Conservation (phyloP, 2,329 filamentous ascomycete genomes). For the Arthroderma sp. region DNA sequence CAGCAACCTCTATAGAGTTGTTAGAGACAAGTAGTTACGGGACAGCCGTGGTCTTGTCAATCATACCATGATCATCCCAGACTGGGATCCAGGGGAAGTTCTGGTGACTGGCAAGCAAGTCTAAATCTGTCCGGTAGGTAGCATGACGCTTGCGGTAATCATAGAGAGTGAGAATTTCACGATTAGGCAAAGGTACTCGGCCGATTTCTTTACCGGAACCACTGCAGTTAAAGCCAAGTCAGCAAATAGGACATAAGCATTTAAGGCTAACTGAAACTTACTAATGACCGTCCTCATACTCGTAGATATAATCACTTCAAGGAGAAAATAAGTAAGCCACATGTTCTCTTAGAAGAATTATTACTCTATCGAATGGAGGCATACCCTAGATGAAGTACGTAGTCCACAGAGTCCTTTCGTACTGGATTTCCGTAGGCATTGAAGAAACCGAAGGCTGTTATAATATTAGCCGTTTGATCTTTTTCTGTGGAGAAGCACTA, state of each 20-base stretch:
- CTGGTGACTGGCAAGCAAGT: conserved; percentile 46
- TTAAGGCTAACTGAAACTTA: conserved; percentile 24
- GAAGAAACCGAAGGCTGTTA: conserved; percentile 43
- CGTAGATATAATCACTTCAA: conserved; percentile 50
- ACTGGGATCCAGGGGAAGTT: conserved; percentile 51
- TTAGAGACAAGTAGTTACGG: not conserved
- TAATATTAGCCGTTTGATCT: not conserved
- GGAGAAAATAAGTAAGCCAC: conserved; percentile 24
- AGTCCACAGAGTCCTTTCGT: conserved; percentile 49
- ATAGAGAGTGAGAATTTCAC: conserved; percentile 31
- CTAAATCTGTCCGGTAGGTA: conserved; percentile 49
- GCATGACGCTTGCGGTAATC: conserved; percentile 50
- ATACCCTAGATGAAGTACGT: conserved; percentile 42
- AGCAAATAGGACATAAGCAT: not conserved
- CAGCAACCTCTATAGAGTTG: conserved; percentile 40
- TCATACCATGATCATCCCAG: conserved; percentile 48
- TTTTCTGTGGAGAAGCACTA: not conserved
- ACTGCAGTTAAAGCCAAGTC: not conserved
- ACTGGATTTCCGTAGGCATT: conserved; percentile 49
- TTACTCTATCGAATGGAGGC: not conserved
- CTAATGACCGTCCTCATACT: conserved; percentile 38
- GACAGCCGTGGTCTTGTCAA: no score
- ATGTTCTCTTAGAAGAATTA: not conserved
- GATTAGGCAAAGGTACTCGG: conserved; percentile 8
- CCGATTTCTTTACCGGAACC: conserved; percentile 10